Percentiles rank a stretch among this genome's conserved stretches.
Evolutionary conservation across 192 early-diverging fungal species (phyloP).

Genomic region (Phlyctochytrium bullatum): DNA sequence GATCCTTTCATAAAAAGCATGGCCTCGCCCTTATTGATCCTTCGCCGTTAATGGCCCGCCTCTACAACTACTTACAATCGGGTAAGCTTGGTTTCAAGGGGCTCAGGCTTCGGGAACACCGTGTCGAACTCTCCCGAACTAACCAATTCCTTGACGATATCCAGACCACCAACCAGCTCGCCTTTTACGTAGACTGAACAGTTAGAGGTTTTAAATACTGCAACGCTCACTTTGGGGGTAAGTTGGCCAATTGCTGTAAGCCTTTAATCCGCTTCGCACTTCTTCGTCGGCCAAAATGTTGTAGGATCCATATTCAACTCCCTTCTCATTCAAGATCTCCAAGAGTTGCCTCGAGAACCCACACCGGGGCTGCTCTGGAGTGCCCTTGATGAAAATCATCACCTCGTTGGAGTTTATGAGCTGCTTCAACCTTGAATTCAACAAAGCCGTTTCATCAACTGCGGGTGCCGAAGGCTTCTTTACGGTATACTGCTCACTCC

Average conservation of each 20-base stretch:
- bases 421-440: constrained; percentile 39
- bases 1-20: constrained; percentile 93
- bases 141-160: constrained; percentile 60
- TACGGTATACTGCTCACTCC: constrained; percentile 12
- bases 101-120: constrained; percentile 43
- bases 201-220: constrained; percentile 8
- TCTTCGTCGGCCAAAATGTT: constrained; percentile 92
- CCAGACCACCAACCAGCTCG: constrained; percentile 56
- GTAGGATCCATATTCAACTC: constrained; percentile 80
- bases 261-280: constrained; percentile 78
- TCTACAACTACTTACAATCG: constrained; percentile 30
- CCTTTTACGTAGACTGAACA: constrained; percentile 49
- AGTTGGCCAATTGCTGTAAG: constrained; percentile 91
- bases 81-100: constrained; percentile 38
- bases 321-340: constrained; percentile 69
- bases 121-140: constrained; percentile 51
- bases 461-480: constrained; percentile 25
- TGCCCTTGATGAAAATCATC: constrained; percentile 98
- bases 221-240: constrained; percentile 75
- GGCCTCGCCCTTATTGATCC: constrained; percentile 40
- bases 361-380: constrained; percentile 85
- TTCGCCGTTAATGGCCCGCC: constrained; percentile 8
- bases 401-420: constrained; percentile 54
- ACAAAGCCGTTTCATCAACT: background rate
- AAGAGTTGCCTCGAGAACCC: constrained; percentile 87